These are phyloP conservation scores for Pinus taeda DNA, from an alignment of 75 land plant genomes.

Conservation along the genomic window DNA sequence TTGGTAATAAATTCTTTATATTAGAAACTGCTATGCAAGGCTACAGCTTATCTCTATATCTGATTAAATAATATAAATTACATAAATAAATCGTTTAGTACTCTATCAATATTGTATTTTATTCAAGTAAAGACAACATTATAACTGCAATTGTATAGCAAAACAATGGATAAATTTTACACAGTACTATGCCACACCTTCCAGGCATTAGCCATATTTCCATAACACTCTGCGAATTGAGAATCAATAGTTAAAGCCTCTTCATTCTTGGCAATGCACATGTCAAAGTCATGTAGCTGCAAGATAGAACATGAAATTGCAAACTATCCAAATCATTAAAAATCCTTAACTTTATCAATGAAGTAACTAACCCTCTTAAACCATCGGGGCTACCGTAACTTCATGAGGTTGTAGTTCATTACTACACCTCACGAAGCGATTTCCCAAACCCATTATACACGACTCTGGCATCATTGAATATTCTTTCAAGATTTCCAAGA, in stretches of 20 bases:
- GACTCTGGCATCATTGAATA: too few relatives aligned
- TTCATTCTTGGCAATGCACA: conserved; percentile 52
- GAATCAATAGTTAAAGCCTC: conserved; percentile 48
- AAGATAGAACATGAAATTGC: not conserved
- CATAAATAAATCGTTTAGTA: not conserved
- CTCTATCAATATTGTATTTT: not conserved
- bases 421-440: not conserved
- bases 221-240: conserved; percentile 52
- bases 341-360: not conserved
- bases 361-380: not conserved
- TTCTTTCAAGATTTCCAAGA: too few relatives aligned
- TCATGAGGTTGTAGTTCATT: too few relatives aligned
- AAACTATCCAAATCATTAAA: conserved; percentile 1
- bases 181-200: conserved; percentile 22
- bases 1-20: not conserved
- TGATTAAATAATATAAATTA: not conserved
- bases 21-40: not conserved
- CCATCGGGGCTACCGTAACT: too few relatives aligned
- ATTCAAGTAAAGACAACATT: not conserved
- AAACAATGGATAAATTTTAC: not conserved
- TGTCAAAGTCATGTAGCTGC: conserved; percentile 55
- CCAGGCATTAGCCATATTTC: conserved; percentile 64
- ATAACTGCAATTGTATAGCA: not conserved
- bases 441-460: too few relatives aligned
- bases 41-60: not conserved